A percentile compares a stretch with the other conserved stretches of the same genome.
These are phyloP conservation scores for Dillenia suffruticosa DNA, from an alignment of 164 flowering plant genomes.

Conservation along the genomic window DNA sequence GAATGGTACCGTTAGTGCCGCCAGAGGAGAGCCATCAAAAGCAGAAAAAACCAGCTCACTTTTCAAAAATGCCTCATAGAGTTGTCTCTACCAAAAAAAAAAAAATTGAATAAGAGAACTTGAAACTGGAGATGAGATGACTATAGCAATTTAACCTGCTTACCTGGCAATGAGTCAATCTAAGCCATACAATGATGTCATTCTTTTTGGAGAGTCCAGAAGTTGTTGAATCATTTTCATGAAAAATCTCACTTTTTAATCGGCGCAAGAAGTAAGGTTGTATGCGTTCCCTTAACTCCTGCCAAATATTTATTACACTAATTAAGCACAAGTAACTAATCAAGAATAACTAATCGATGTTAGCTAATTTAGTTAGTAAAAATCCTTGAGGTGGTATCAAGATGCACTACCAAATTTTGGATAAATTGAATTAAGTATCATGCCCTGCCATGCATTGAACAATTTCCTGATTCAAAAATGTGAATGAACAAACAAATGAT, in stretches of 20 bases:
- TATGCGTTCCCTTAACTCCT: conserved; percentile 86
- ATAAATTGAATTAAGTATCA: too few relatives aligned
- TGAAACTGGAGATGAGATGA: not conserved
- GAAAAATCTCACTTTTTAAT: conserved; percentile 81
- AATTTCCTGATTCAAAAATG: too few relatives aligned
- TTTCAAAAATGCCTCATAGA: conserved; percentile 89
- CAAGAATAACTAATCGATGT: too few relatives aligned
- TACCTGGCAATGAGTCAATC: conserved; percentile 83
- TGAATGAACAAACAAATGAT: too few relatives aligned
- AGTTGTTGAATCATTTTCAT: conserved; percentile 34
- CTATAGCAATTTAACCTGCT: not conserved
- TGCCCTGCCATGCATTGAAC: too few relatives aligned
- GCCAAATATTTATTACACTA: conserved; percentile 1
- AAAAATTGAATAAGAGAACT: conserved; percentile 4
- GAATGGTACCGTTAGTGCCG: conserved; percentile 86
- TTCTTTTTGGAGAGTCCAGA: conserved; percentile 76
- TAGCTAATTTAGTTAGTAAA: too few relatives aligned
- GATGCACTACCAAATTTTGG: too few relatives aligned
- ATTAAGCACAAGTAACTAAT: not conserved
- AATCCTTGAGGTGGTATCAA: too few relatives aligned
- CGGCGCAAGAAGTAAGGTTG: conserved; percentile 94
- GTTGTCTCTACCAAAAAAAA: conserved; percentile 50
- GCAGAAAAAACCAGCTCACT: conserved; percentile 87
- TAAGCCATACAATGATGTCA: conserved; percentile 95
- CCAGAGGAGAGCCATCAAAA: conserved; percentile 92